phyloP scores from a whole-genome alignment of 2,329 filamentous ascomycete genomes.

The Nemania diffusa region DNA sequence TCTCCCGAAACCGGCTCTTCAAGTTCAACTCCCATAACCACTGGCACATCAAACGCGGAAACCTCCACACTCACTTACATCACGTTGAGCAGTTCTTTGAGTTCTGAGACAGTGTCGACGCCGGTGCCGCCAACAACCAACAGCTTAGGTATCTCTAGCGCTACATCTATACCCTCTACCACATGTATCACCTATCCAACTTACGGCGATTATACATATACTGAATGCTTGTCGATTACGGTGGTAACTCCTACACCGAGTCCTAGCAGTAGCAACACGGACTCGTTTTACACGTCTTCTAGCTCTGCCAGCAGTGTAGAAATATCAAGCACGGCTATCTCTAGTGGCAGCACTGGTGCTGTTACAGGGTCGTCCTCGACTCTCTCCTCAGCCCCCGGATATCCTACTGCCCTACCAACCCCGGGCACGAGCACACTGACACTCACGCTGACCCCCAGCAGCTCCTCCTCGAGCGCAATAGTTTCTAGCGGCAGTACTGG shows the following conservation, averaged over 20 bases:
- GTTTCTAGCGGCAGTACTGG: conserved; percentile 31
- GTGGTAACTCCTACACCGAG: conserved; percentile 14
- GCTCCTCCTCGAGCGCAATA: conserved; percentile 25
- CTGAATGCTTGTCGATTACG: conserved; percentile 39
- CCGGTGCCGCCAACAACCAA: conserved; percentile 14
- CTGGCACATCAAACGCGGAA: conserved; percentile 1
- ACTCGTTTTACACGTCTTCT: not conserved
- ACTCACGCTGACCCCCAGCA: not conserved
- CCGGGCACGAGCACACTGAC: conserved; percentile 31
- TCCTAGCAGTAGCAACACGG: conserved; percentile 14
- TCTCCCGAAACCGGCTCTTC: conserved; percentile 34
- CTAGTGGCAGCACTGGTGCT: conserved; percentile 34
- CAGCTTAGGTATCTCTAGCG: conserved; percentile 7
- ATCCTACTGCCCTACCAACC: conserved; percentile 18
- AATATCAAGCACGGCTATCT: conserved; percentile 21
- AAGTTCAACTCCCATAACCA: conserved; percentile 9
- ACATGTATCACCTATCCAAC: conserved; percentile 39
- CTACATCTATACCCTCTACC: conserved; percentile 31
- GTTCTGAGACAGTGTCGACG: conserved; percentile 23
- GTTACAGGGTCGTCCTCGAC: conserved; percentile 23
- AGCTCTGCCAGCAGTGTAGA: conserved; percentile 8
- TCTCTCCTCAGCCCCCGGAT: conserved; percentile 4
- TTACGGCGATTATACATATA: conserved; percentile 40
- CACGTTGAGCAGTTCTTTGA: conserved; percentile 15
- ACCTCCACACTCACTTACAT: conserved; percentile 15